phyloP scores from a whole-genome alignment of 2,329 filamentous ascomycete genomes.

The Colletotrichum sp. region DNA sequence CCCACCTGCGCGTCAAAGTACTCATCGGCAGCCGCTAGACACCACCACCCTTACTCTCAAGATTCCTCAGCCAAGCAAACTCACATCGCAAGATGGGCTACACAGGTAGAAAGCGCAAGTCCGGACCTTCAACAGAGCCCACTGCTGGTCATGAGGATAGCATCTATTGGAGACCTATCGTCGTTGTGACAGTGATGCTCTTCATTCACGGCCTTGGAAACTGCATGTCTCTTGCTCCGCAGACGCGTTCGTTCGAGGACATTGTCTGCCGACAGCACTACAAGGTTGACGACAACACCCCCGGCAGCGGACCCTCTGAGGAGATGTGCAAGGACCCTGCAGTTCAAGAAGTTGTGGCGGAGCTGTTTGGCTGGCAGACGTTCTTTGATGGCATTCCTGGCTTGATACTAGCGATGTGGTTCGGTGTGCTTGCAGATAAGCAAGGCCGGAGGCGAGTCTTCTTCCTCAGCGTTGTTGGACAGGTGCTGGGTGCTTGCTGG shows the following conservation, averaged over 20 bases:
- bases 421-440: neutral
- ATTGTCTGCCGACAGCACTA: neutral
- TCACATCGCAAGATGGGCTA: neutral
- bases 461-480: neutral
- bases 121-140: neutral
- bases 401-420: neutral
- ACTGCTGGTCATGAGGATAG: neutral
- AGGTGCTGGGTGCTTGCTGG: neutral
- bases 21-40: neutral
- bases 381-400: neutral
- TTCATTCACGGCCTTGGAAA: neutral
- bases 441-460: neutral
- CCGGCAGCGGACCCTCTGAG: neutral
- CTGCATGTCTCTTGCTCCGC: neutral
- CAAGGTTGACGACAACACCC: neutral
- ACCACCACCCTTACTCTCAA: neutral
- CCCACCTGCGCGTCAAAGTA: neutral
- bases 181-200: neutral
- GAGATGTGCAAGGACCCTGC: neutral
- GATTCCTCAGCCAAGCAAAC: neutral
- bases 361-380: neutral
- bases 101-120: neutral
- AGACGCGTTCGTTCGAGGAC: neutral
- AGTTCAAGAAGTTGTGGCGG: neutral
- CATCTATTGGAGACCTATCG: neutral